phyloP scores from a whole-genome alignment of 257 asterid genomes.

The Plantago major region DNA sequence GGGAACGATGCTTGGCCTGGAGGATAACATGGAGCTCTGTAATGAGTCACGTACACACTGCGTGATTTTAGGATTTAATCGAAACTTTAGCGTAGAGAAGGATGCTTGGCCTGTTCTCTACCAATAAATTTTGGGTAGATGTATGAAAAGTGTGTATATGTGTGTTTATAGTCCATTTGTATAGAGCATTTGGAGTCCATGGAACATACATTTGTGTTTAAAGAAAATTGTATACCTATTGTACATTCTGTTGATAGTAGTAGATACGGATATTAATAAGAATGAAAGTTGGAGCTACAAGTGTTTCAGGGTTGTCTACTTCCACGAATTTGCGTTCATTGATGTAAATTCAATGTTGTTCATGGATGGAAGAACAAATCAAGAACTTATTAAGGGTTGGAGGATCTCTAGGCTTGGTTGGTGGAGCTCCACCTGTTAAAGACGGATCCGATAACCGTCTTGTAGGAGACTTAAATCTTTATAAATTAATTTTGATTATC shows the following conservation, averaged over 20 bases:
- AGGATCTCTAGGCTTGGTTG: too few species aligned
- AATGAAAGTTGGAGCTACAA: too few species aligned
- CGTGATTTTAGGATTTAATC: background rate
- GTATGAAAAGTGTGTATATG: slow-evolving; percentile 15
- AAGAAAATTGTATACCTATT: slow-evolving; percentile 16
- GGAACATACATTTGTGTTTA: slow-evolving; percentile 19
- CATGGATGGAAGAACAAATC: too few species aligned
- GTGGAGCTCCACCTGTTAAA: too few species aligned
- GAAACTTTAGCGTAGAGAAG: slow-evolving; percentile 4
- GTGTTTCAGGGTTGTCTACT: too few species aligned
- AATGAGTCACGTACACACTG: background rate
- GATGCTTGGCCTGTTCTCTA: slow-evolving; percentile 13
- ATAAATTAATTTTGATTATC: too few species aligned
- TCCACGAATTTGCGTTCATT: too few species aligned
- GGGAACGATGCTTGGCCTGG: slow-evolving; percentile 28
- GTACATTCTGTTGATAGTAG: slow-evolving; percentile 7
- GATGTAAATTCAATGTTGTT: too few species aligned
- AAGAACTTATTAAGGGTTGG: too few species aligned
- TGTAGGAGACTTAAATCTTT: too few species aligned
- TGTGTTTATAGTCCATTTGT: slow-evolving; percentile 21
- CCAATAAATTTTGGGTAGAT: slow-evolving; percentile 23
- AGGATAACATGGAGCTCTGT: slow-evolving; percentile 19
- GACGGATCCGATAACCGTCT: too few species aligned
- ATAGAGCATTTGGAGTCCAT: slow-evolving; percentile 24
- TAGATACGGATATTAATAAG: background rate